These are phyloP conservation scores for Colletotrichum camelliae DNA, from an alignment of 2,329 filamentous ascomycete genomes.

Conservation along the genomic window DNA sequence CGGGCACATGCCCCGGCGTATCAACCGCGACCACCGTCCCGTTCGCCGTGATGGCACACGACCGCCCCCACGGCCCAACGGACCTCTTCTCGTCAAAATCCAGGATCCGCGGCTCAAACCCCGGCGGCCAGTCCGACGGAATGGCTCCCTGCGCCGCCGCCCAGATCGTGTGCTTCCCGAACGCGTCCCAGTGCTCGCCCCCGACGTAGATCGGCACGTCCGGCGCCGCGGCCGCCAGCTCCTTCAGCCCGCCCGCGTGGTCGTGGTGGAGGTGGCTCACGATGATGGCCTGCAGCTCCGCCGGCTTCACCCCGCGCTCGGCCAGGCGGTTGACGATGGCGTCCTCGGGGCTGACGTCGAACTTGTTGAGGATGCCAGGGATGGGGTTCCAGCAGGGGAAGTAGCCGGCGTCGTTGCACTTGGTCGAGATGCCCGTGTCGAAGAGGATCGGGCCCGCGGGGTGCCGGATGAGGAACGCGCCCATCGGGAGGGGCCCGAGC, in stretches of 20 bases:
- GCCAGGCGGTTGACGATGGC: constrained; percentile 24
- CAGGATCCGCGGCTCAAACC: constrained; percentile 33
- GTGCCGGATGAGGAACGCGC: constrained; percentile 27
- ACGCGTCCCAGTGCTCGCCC: constrained; percentile 31
- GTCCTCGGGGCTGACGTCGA: constrained; percentile 18
- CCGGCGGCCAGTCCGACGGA: constrained; percentile 34
- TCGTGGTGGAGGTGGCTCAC: constrained; percentile 35
- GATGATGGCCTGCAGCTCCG: constrained; percentile 30
- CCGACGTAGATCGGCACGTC: constrained; percentile 30
- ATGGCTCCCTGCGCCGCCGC: constrained; percentile 32
- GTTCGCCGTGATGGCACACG: constrained; percentile 32
- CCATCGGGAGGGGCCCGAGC: constrained; percentile 24
- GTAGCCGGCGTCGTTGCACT: constrained; percentile 25
- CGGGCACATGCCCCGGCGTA: constrained; percentile 38
- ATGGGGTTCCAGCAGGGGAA: constrained; percentile 24
- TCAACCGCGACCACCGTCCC: constrained; percentile 33
- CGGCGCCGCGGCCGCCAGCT: constrained; percentile 28
- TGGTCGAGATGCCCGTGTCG: constrained; percentile 27
- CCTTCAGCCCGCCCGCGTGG: constrained; percentile 27
- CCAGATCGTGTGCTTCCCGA: constrained; percentile 29
- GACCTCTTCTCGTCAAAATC: constrained; percentile 24
- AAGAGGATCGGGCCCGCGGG: constrained; percentile 27
- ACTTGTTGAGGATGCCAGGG: constrained; percentile 14
- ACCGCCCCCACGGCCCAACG: constrained; percentile 33
- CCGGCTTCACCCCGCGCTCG: constrained; percentile 21